These are phyloP conservation scores for Entoloma clypeatum DNA, from an alignment of 1,284 basidiomycete genomes.

Conservation along the genomic window DNA sequence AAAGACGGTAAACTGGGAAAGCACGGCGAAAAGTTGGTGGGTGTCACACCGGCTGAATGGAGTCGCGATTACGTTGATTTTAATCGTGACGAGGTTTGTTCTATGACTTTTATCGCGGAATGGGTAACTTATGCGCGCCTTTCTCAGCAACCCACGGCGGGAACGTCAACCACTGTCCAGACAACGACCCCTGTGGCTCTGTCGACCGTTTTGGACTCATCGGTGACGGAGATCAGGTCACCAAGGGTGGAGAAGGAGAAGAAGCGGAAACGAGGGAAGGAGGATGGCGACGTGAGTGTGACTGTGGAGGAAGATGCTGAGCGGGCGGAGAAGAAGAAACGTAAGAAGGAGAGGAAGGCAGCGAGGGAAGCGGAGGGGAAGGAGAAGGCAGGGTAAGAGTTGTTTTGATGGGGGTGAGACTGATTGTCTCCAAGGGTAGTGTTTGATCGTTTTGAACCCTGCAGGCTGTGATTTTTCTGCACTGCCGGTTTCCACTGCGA, in stretches of 20 bases:
- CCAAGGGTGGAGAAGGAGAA: slow-evolving; percentile 61
- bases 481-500: slow-evolving; percentile 16
- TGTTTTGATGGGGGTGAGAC: slow-evolving; percentile 20
- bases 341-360: slow-evolving; percentile 54
- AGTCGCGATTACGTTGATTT: slow-evolving; percentile 94
- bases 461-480: slow-evolving; percentile 15
- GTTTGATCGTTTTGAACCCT: slow-evolving; percentile 5
- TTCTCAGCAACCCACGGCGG: slow-evolving; percentile 41
- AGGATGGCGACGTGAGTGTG: slow-evolving; percentile 37
- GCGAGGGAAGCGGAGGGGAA: slow-evolving; percentile 43
- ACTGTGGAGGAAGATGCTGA: slow-evolving; percentile 40
- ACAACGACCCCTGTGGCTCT: slow-evolving; percentile 22
- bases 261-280: slow-evolving; percentile 59
- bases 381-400: slow-evolving; percentile 42
- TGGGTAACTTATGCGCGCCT: slow-evolving; percentile 7
- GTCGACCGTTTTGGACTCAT: slow-evolving; percentile 18
- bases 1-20: slow-evolving; percentile 97
- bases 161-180: slow-evolving; percentile 34
- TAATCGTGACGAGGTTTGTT: slow-evolving; percentile 47
- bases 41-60: slow-evolving; percentile 90
- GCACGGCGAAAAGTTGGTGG: slow-evolving; percentile 90
- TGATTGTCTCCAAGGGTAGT: no score
- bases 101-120: slow-evolving; percentile 6
- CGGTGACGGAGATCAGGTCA: slow-evolving; percentile 38
- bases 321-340: slow-evolving; percentile 45